Base-by-base conservation (phyloP, 2,329 filamentous ascomycete genomes). In the Septoria petroselini region DNA sequence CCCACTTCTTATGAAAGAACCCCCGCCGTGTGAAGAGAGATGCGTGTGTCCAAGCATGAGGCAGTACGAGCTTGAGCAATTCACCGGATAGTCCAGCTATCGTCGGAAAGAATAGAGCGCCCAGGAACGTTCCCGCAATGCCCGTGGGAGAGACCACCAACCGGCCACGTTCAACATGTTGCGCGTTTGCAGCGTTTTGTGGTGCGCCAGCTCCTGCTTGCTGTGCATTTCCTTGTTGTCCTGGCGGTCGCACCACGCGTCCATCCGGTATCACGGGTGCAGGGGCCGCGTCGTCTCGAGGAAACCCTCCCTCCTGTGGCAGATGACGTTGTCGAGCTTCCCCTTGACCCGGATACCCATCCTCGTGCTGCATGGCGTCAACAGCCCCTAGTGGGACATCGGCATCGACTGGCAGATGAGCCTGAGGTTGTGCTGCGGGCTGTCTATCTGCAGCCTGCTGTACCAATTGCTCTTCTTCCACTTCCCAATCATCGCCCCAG, bases 1-100 rank as follows among this genome's bases (percentile, higher is more conserved):
- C 93, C 89, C 93, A 97, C 51, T 84, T 82, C 59, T 86, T 81
- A 64, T 93, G 87, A 25, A 98, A 68, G 19, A 97, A 74, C 7
- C 59, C 53, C 6, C 21, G 50, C 30, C n/a, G n/a, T n/a, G n/a
- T n/a, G n/a, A n/a, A n/a, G 15, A 25, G 21, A 1, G 65, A 57
- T 14, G 74, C 69, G 0, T 72, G 71, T 7, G 85, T 82, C 83
- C 86, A 90, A 3, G 80, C 72, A 29, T 72, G 72, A 0, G 91
- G 91, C 1, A 95, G 73, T 0, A 79, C 69, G 8, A 81, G 66
- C 11, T 85, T 82, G 27, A 97, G 74, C 1, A 89, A 63, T 61
- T 90, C 85, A 37, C 93, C 93, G 69, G 89, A 82, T 11, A 81
- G 77, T 23, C 84, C 86, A 0, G 89, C 90, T 37, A 97, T 82